Percentiles rank a stretch among this genome's conserved stretches.
Evolutionary conservation across 176 grass and related monocot genomes (phyloP).

Genomic region (Cenchrus fungigraminus): DNA sequence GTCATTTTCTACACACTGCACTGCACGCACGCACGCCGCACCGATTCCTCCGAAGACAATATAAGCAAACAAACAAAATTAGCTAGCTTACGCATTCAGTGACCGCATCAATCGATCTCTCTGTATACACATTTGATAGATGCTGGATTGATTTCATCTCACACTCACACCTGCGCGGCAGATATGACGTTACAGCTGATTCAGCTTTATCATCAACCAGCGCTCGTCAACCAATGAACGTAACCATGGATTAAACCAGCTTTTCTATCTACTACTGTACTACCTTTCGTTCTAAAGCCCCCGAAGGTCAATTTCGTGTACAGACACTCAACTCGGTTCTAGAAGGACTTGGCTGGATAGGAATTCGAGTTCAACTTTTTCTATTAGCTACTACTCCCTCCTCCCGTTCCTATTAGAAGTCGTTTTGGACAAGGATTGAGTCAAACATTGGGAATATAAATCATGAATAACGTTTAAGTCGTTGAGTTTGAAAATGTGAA

Average conservation of each 20-base stretch:
- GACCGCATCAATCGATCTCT: not conserved
- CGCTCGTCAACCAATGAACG: not conserved
- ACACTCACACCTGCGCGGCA: not conserved
- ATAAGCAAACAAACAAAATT: not conserved
- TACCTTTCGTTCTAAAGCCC: not conserved
- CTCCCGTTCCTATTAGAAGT: no score
- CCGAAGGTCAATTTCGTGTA: not conserved
- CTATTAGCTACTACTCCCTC: no score
- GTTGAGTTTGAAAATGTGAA: no score
- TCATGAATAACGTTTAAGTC: no score
- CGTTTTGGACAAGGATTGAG: no score
- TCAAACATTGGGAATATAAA: no score
- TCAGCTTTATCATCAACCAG: no score
- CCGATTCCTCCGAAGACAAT: not conserved
- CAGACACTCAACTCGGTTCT: not conserved
- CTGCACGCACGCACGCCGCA: not conserved
- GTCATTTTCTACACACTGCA: not conserved
- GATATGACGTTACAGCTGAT: no score
- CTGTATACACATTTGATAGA: not conserved
- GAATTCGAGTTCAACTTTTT: not conserved
- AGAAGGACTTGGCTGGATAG: not conserved
- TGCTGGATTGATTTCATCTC: not conserved
- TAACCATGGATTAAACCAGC: not conserved
- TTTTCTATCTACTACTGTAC: not conserved
- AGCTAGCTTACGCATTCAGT: slow-evolving; percentile 15